Evolutionary conservation across 2,329 filamentous ascomycete species (phyloP), one percentile per base, ranked within the genome.

Genomic region (Hypoxylon sp.): DNA sequence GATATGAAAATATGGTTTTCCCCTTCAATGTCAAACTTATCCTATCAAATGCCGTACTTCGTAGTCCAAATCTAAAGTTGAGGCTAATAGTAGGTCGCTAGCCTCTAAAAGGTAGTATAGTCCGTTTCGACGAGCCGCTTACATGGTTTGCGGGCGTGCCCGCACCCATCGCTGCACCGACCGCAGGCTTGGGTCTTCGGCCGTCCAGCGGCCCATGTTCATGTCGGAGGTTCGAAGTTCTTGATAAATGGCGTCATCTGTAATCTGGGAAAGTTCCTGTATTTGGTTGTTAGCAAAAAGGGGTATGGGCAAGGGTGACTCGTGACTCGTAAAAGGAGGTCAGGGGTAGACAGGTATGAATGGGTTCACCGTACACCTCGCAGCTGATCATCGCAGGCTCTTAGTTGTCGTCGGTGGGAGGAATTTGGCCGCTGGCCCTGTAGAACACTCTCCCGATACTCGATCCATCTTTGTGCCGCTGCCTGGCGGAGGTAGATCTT

Each of bases 401-500:
- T 80, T 43, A 90, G 80, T 68, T 84, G 83, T 17, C 81, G 79
- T 49, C 84, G 80, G 65, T 84, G 82, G 50, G 81, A 79, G 46
- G 81, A 79, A 65, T 79, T 81, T 50, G 87, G 84, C 72, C 82
- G 80, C 38, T 82, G 79, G 51, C 86, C 86, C 73, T 84, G 82
- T 43, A 90, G 79, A 60, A 89, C 80, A 43, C 81, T 77, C 38
- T 85, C 82, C 63, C 88, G 82, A 75, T 82, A 83, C 65, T 84
- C 81, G 64, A 90, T 77, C 88, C 89, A 90, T 72, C 84, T 80
- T 77, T 88, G 86, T 36, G 86, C 87, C 28, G 87, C 88, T 25
- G 80, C 81, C 75, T 90, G 89, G 34, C 88, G 84, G 63, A 88
- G 80, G 71, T 87, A 89, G 71, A 90, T 90, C 80, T 90, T 90